Conservation (phyloP, 2,329 filamentous ascomycete genomes). For the Westerdykella aurantiaca region DNA sequence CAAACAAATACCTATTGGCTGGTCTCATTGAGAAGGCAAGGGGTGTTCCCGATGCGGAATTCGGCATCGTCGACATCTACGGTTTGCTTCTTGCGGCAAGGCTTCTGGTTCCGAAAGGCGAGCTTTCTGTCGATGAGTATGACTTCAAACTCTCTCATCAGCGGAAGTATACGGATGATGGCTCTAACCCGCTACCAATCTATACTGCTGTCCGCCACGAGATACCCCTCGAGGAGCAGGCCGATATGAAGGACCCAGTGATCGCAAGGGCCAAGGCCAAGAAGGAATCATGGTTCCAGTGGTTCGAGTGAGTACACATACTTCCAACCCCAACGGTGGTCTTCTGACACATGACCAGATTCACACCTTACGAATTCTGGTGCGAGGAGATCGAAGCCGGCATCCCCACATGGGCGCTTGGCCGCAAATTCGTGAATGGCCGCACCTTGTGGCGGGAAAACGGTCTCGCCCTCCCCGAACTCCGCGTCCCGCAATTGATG, state of each 20-base stretch:
- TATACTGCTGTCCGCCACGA: conserved; percentile 95
- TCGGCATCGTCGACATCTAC: conserved; percentile 91
- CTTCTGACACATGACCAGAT: conserved; percentile 15
- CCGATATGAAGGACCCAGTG: conserved; percentile 31
- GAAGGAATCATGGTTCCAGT: conserved; percentile 86
- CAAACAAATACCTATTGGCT: conserved; percentile 83
- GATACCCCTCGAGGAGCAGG: conserved; percentile 62
- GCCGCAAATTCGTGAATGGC: conserved; percentile 73
- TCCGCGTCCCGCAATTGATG: conserved; percentile 76
- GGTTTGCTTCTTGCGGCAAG: conserved; percentile 79
- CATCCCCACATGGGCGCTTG: conserved; percentile 91
- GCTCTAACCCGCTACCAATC: conserved; percentile 81
- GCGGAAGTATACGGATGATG: conserved; percentile 65
- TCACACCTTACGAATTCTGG: conserved; percentile 87
- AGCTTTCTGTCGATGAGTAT: conserved; percentile 65
- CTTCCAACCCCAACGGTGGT: not conserved
- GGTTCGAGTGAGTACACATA: conserved; percentile 67
- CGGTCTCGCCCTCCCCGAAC: conserved; percentile 70
- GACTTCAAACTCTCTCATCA: conserved; percentile 94
- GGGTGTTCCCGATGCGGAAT: conserved; percentile 71
- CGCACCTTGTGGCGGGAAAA: conserved; percentile 57
- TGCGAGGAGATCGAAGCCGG: conserved; percentile 88
- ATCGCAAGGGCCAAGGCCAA: conserved; percentile 43
- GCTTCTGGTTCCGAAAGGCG: conserved; percentile 78
- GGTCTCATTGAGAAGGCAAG: conserved; percentile 88